Evolutionary conservation across 2,329 filamentous ascomycete genomes (phyloP).

Genomic region (Metarhizium sp.): DNA sequence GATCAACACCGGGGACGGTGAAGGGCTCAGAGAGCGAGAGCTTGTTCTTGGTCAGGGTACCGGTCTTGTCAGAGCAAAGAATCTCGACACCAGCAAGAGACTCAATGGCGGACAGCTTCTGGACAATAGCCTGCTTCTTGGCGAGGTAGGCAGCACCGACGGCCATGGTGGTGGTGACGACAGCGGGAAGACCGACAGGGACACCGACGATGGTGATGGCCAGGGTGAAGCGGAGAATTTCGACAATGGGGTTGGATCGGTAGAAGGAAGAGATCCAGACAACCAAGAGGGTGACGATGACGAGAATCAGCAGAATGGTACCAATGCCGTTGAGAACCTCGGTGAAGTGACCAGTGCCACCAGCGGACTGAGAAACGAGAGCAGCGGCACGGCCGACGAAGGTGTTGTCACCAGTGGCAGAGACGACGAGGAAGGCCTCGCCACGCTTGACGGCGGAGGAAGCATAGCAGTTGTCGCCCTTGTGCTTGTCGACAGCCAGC

Average conservation of each 20-base stretch:
- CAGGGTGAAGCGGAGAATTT: slow-evolving; percentile 75
- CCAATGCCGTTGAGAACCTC: slow-evolving; percentile 84
- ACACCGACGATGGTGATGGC: slow-evolving; percentile 89
- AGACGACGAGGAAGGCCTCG: slow-evolving; percentile 74
- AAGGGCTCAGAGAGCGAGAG: slow-evolving; percentile 79
- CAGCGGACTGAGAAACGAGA: slow-evolving; percentile 67
- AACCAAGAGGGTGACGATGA: slow-evolving; percentile 69
- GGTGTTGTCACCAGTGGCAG: slow-evolving; percentile 78
- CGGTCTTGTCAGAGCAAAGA: slow-evolving; percentile 78
- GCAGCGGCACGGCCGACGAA: slow-evolving; percentile 85
- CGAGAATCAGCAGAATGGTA: slow-evolving; percentile 67
- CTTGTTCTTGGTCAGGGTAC: slow-evolving; percentile 90
- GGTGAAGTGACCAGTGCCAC: slow-evolving; percentile 77
- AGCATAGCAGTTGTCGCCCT: slow-evolving; percentile 70
- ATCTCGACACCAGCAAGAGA: slow-evolving; percentile 89
- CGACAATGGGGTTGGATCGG: slow-evolving; percentile 70
- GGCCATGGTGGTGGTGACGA: slow-evolving; percentile 92
- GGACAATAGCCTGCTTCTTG: slow-evolving; percentile 87
- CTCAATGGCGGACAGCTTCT: slow-evolving; percentile 87
- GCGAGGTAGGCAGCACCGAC: slow-evolving; percentile 86
- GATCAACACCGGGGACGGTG: slow-evolving; percentile 71
- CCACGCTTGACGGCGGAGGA: slow-evolving; percentile 88
- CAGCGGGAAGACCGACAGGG: slow-evolving; percentile 83
- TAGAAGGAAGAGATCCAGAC: slow-evolving; percentile 88
- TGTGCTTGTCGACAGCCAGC: slow-evolving; percentile 81